Base-by-base conservation (phyloP, 1,139 yeast genomes). In the Pichia sp. region DNA sequence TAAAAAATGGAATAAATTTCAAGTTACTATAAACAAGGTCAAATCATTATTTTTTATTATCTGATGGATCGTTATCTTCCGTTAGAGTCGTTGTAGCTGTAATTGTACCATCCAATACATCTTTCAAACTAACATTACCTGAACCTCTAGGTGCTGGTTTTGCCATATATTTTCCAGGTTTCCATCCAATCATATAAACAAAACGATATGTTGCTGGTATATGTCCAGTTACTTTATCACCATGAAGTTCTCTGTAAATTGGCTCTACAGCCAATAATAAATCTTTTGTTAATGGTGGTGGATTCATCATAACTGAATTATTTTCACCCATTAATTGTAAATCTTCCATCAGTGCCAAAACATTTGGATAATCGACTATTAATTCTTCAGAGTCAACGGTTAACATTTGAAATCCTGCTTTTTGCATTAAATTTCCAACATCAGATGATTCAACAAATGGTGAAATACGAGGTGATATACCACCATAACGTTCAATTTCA, bases 111-210 rank as follows among this genome's bases (percentile, higher is more conserved):
- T 53, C 54, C 31, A 82, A 63, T 3, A 77, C 78, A 51, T 84
- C 89, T 61, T 82, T 82, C 59, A 86, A 67, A 53, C 70, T 79
- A 31, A 84, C 70, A 56, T 80, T 76, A 1, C 82, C 95, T 16
- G 82, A 59, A 1, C 95, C 95, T 51, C 95, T 69, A 45, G 74
- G 73, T 52, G 84, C 70, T 1, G 95, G 94, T 57, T 81, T 69
- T 4, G 89, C 89, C 58, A 85, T 87, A 44, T 64, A 60, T 10
- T 59, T 52, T 48, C 86, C 74, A 54, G 82, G 81, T 62, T 85
- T 87, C 96, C 96, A 87, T 1, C 95, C 96, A 60, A 87, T 84
- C 87, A 87, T 81, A 60, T 81, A 82, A 22, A 87, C 78, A 41
- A 87, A 75, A 50, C 87, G 69, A 62, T 78, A 87, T 0, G 95